Evolutionary conservation across 2,329 filamentous ascomycete genomes (phyloP), one percentile per base, ranked within the genome.

Genomic region (Ilyonectria destructans): DNA sequence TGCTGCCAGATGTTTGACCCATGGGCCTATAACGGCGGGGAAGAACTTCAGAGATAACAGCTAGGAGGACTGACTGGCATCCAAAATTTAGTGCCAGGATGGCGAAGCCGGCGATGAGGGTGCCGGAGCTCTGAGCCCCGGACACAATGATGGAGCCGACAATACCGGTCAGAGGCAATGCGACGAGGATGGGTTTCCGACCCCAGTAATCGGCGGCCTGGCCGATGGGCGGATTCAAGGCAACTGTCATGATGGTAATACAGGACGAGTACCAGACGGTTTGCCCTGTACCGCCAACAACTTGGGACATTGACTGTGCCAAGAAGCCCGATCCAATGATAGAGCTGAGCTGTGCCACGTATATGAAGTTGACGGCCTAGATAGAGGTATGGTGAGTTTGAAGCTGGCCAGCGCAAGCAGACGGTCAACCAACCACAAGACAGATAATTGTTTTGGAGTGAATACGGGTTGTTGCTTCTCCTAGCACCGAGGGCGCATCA

Each of bases 151-250:
- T 45, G 40, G 40, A 45, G 17, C 40, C 40, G 40, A 45, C 40
- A 45, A 45, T 9, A 19, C 40, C 35, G 35, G 19, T 12, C 13
- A 61, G 45, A 43, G 58, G 19, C 15, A 31, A 13, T 17, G 33
- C 33, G 31, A 61, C 29, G 58, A 61, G 46, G 48, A 61, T 54
- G 7, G 35, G 29, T 43, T 43, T 61, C 31, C 58, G 45, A 17
- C 58, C 58, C 31, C 48, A 61, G 58, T 52, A 61, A 40, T 61
- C 58, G 31, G 46, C 33, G 31, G 13, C 46, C 48, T 61, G 58
- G 33, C 31, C 21, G 58, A 51, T 40, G 40, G 58, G 58, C 40
- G 40, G 40, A 45, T 45, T 45, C 40, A 45, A 45, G 40, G 8
- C 17, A 40, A 31, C 46, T 54, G 48, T 31, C 46, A 43, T 51